Base-by-base conservation (phyloP, 1,284 basidiomycete species). In the Microbotryum silenes-acaulis region DNA sequence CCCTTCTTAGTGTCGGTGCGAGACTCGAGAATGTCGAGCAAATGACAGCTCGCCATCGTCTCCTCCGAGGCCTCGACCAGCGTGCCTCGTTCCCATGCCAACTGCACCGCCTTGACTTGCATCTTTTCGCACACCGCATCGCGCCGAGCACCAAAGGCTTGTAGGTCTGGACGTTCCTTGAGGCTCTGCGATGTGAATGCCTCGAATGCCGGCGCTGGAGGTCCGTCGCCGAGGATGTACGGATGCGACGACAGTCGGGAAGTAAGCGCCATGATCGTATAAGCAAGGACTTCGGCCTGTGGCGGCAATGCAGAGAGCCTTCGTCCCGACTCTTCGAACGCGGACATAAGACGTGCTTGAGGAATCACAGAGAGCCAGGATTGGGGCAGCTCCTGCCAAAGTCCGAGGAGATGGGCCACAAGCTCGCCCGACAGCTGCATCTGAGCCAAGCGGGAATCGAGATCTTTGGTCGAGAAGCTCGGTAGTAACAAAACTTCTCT, bases 21-120 rank as follows among this genome's bases (percentile, higher is more conserved):
- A 61, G 47, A 62, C 37, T 68, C 67, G 21, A 68, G 62, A 60
- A 68, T 60, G 44, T 68, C 67, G 16, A 69, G 60, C 47, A 69
- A 20, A 44, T 64, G 60, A 21, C 65, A 69, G 31, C 57, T 57
- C 31, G 67, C 65, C 63, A 69, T 63, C 5, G 21, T 54, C 45
- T 69, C 67, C 46, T 66, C 65, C 14, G 49, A 49, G 6, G 60
- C 61, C 20, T 58, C 21, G 27, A 65, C 67, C 25, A 69, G 25
- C 12, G 63, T 65, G 18, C 67, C 67, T 2, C 63, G 25, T 16
- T 63, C 55, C 67, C 67, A 69, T 2, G 62, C 61, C 2, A 65
- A 4, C 20, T 61, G 54, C 42, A 69, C 63, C 14, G 67, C 67
- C 21, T 53, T 46, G 37, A n/a, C 33, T 5, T 59, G 14, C n/a